Percentiles rank a stretch among this genome's conserved stretches.
Conservation (phyloP, 352 stramenopile genomes). For the Phytopythium oedochilum region DNA sequence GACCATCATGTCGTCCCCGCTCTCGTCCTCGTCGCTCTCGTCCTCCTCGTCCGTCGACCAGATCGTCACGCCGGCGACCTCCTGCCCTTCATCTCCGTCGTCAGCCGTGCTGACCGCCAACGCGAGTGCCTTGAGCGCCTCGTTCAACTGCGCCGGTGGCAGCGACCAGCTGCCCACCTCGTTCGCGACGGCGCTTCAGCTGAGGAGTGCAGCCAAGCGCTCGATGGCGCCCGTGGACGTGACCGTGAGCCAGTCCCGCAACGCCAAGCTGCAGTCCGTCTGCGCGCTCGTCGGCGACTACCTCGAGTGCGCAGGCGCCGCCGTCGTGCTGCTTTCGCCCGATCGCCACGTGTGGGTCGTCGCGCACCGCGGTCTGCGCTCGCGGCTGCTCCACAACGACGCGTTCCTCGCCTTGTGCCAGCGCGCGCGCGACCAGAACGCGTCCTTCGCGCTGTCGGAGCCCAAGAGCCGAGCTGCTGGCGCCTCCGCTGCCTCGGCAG, state of each 20-base stretch:
- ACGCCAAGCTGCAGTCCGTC: conserved; percentile 65
- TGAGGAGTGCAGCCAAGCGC: neutral
- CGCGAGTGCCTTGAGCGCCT: neutral
- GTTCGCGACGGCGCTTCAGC: conserved; percentile 6
- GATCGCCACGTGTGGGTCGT: conserved; percentile 62
- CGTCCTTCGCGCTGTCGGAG: conserved; percentile 43
- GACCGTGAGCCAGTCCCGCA: conserved; percentile 68
- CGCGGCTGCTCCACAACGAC: conserved; percentile 42
- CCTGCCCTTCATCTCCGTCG: conserved; percentile 27
- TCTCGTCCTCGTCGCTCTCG: conserved; percentile 6
- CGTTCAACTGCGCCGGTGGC: neutral
- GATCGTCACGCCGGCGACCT: conserved; percentile 4
- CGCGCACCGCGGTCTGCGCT: conserved; percentile 47
- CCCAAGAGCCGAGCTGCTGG: conserved; percentile 10
- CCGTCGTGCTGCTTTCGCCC: conserved; percentile 53
- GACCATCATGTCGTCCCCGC: conserved; percentile 9
- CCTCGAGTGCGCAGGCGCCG: conserved; percentile 60
- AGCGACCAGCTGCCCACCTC: neutral
- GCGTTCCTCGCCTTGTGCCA: conserved; percentile 59
- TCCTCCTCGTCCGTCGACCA: conserved; percentile 4
- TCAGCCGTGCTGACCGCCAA: conserved; percentile 18
- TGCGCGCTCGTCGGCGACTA: conserved; percentile 66
- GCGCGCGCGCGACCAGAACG: conserved; percentile 31
- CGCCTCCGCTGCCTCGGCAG: neutral
- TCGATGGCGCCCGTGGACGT: conserved; percentile 11